phyloP scores from a whole-genome alignment of 169 alveolate species.

The Eimeria maxima region DNA sequence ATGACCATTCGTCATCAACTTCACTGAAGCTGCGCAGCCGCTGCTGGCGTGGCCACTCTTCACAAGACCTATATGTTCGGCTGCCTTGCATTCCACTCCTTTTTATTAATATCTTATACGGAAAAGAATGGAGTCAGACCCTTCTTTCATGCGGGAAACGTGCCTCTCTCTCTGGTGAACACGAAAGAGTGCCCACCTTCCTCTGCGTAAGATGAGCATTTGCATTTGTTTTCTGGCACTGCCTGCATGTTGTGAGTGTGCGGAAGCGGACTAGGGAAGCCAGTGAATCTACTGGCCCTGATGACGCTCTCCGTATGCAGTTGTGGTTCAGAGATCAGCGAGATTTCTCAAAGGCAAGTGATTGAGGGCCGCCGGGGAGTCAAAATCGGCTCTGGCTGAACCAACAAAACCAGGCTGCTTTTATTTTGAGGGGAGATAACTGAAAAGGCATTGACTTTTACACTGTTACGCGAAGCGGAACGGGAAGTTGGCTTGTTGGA shows the following conservation, averaged over 20 bases:
- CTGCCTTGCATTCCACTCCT: not conserved
- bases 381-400: slow-evolving; percentile 25
- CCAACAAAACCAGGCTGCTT: not conserved
- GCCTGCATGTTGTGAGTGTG: not conserved
- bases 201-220: not conserved
- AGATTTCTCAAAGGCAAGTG: not conserved
- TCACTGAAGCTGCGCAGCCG: slow-evolving; percentile 12
- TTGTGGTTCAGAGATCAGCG: not conserved
- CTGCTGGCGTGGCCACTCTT: not conserved
- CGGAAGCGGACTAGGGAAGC: slow-evolving; percentile 19
- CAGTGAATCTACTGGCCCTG: not conserved
- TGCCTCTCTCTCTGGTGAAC: not conserved
- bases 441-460: not conserved
- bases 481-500: not conserved
- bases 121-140: not conserved
- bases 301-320: slow-evolving; percentile 11
- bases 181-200: not conserved
- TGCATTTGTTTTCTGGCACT: not conserved
- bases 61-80: not conserved
- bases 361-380: not conserved
- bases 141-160: not conserved
- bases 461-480: not conserved
- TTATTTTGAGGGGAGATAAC: not conserved
- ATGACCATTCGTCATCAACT: not conserved
- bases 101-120: not conserved